Base-by-base conservation (phyloP, 331 rosid species). In the Erythrophleum ivorense region DNA sequence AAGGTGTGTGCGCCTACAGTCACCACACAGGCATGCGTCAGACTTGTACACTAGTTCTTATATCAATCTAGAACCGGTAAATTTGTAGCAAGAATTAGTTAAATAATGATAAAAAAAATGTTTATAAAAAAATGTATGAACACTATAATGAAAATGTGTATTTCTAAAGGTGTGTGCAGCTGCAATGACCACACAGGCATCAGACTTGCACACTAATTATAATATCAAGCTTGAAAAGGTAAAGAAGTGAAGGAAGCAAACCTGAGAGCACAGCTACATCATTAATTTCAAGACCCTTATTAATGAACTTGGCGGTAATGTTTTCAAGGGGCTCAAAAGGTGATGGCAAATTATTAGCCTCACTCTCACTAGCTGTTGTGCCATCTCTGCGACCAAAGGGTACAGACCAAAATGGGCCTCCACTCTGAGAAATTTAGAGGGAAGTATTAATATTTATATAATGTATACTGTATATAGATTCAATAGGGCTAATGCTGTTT, bases 381-480 rank as follows among this genome's bases (percentile, higher is more conserved):
- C 94, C 91, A 83, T 95, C 98, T 82, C 92, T 85, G 5, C 98
- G 97, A 58, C 98, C 98, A 41, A 95, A 81, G 29, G 93, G 93
- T 10, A 88, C 85, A 6, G 46, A 4, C 98, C 98, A 95, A 80
- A 76, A 90, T 16, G 94, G 94, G 2, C 97, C 97, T 83, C 84
- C 94, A 49, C 90, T 86, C 89, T 84, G 72, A 41, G 53, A 50
- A 71, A 33, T n/a, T 48, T 33, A 43, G 0, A 54, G 11, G 18
- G 18, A 49, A 0, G 9, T 33, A 55, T 71, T 41, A 9, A 36
- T 53, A 78, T 18, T 12, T 34, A 55, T 36, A 66, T 9, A 46
- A 46, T 46, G 14, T 0, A 13, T 33, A 21, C 9, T 60, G 16
- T 60, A 60, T 31, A 14, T 21, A 24, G 7, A 9, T 59, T 21